Conservation (phyloP, 257 asterid genomes). For the Linderniella brevidens region DNA sequence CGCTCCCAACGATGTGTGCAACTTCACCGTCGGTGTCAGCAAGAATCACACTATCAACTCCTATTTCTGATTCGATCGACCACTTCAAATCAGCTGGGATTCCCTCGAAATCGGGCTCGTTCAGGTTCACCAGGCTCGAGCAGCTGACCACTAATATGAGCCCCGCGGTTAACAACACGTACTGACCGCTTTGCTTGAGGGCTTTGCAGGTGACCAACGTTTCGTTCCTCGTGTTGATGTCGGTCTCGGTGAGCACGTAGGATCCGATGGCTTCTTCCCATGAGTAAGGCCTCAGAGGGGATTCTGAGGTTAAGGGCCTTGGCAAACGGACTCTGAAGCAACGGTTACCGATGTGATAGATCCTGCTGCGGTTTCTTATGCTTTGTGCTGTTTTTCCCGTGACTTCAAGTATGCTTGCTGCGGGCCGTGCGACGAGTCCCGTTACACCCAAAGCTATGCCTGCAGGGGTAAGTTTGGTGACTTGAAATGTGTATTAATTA, state of each 20-base stretch:
- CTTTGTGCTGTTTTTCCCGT: slow-evolving; percentile 98
- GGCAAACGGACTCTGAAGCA: slow-evolving; percentile 69
- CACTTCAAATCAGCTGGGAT: slow-evolving; percentile 69
- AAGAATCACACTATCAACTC: slow-evolving; percentile 58
- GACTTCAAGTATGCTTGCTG: slow-evolving; percentile 95
- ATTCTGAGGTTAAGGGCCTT: slow-evolving; percentile 56
- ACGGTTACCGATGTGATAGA: slow-evolving; percentile 42
- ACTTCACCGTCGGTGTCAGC: slow-evolving; percentile 49
- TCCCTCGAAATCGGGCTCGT: slow-evolving; percentile 51
- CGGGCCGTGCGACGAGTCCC: slow-evolving; percentile 88
- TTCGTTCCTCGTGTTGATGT: slow-evolving; percentile 35
- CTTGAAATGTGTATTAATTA: neutral
- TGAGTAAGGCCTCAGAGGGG: slow-evolving; percentile 60
- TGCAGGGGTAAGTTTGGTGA: slow-evolving; percentile 13
- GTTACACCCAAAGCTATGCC: slow-evolving; percentile 94
- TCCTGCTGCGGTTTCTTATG: slow-evolving; percentile 80
- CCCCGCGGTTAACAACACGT: slow-evolving; percentile 39
- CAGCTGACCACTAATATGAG: slow-evolving; percentile 58
- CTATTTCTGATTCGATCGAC: slow-evolving; percentile 43
- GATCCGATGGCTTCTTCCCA: slow-evolving; percentile 96
- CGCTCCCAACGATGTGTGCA: slow-evolving; percentile 82
- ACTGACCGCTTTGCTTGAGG: slow-evolving; percentile 49
- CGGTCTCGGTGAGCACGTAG: slow-evolving; percentile 46
- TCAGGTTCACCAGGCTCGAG: slow-evolving; percentile 39
- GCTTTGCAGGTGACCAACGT: slow-evolving; percentile 51